Evolutionary conservation across 331 rosid species (phyloP).

Genomic region (Quercus lobata): DNA sequence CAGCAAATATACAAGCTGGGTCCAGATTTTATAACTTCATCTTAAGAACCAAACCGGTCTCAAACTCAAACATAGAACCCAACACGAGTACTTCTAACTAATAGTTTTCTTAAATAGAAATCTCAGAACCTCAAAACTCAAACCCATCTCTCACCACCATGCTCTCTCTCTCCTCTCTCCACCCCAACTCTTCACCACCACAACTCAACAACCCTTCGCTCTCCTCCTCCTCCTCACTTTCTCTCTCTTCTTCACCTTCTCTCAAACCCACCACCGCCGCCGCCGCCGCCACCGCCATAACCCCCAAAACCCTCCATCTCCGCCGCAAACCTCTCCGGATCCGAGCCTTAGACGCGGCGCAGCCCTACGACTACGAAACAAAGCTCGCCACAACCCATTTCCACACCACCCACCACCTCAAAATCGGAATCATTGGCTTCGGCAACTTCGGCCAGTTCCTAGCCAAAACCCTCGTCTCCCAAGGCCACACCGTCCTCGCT

Average conservation of each 20-base stretch:
- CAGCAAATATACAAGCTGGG: too few relatives aligned
- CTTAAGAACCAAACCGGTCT: too few relatives aligned
- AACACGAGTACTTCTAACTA: too few relatives aligned
- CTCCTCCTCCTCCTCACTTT: background rate
- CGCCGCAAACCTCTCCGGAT: constrained; percentile 19
- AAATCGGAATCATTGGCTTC: constrained; percentile 65
- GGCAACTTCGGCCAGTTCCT: constrained; percentile 87
- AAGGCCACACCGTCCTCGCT: constrained; percentile 73
- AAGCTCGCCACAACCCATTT: constrained; percentile 42
- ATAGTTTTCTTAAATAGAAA: too few relatives aligned
- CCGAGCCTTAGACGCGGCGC: constrained; percentile 68
- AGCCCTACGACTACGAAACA: constrained; percentile 56
- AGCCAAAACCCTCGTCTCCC: constrained; percentile 52
- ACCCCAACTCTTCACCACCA: background rate
- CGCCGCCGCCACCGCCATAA: too few relatives aligned
- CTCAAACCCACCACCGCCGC: background rate
- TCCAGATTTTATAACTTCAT: too few relatives aligned
- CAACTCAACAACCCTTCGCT: background rate
- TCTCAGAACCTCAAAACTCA: background rate
- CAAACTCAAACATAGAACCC: too few relatives aligned
- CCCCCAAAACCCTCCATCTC: background rate
- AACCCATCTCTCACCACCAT: background rate
- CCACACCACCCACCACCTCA: constrained; percentile 40
- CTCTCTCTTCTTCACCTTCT: background rate
- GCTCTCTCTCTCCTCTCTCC: constrained; percentile 8